Percentiles rank a stretch among this genome's conserved stretches.
These are phyloP conservation scores for Lachnellula suecica DNA, from an alignment of 2,329 filamentous ascomycete species.

Conservation along the genomic window DNA sequence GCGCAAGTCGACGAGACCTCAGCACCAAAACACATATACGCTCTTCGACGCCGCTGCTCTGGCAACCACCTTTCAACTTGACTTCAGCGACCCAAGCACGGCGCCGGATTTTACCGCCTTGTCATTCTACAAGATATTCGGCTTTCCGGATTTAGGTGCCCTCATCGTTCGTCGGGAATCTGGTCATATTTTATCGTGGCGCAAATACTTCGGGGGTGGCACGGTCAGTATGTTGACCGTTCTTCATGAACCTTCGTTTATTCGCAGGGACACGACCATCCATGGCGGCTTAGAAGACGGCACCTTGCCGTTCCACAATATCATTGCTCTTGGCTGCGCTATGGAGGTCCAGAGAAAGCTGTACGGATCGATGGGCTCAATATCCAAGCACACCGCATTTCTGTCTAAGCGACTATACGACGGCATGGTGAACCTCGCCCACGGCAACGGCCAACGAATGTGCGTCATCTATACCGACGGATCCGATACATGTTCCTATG, in stretches of 20 bases:
- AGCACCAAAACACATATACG: slow-evolving; percentile 59
- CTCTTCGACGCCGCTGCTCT: slow-evolving; percentile 83
- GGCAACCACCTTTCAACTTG: slow-evolving; percentile 73
- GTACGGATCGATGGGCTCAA: slow-evolving; percentile 67
- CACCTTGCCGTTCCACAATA: slow-evolving; percentile 86
- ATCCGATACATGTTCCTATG: slow-evolving; percentile 31
- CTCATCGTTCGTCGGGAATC: slow-evolving; percentile 77
- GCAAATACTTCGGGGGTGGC: slow-evolving; percentile 89
- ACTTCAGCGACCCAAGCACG: slow-evolving; percentile 58
- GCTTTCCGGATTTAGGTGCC: slow-evolving; percentile 87
- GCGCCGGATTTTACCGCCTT: slow-evolving; percentile 84
- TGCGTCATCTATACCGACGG: slow-evolving; percentile 31
- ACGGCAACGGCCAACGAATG: slow-evolving; percentile 55
- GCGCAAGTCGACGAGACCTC: slow-evolving; percentile 41
- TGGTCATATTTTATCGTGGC: slow-evolving; percentile 59
- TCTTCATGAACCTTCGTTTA: slow-evolving; percentile 80
- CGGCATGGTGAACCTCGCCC: slow-evolving; percentile 57
- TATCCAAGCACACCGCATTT: slow-evolving; percentile 70
- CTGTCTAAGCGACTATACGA: slow-evolving; percentile 59
- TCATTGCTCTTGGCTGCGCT: slow-evolving; percentile 77
- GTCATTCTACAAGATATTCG: slow-evolving; percentile 96
- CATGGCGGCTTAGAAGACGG: slow-evolving; percentile 90
- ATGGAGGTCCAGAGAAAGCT: slow-evolving; percentile 67
- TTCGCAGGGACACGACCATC: slow-evolving; percentile 65
- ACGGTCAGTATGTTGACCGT: slow-evolving; percentile 89